Evolutionary conservation across 2,329 filamentous ascomycete species (phyloP).

Genomic region (Xylariaceae sp.): DNA sequence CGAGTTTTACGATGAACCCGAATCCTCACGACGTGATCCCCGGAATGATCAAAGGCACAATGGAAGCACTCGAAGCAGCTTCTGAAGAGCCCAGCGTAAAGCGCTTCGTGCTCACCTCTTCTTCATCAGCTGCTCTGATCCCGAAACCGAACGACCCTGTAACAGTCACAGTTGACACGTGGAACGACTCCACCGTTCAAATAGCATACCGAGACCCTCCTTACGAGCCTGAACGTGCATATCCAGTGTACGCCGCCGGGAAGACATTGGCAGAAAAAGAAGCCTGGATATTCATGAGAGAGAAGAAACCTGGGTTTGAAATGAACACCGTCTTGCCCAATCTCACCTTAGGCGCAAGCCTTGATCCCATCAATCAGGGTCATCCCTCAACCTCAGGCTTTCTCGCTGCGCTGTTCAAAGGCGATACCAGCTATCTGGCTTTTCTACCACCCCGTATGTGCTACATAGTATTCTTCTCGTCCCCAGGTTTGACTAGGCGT

Average conservation of each 20-base stretch:
- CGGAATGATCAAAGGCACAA: slow-evolving; percentile 5
- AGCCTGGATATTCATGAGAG: slow-evolving; percentile 19
- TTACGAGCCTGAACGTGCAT: slow-evolving; percentile 8
- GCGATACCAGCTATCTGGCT: slow-evolving; percentile 4
- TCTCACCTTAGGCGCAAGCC: slow-evolving; percentile 19
- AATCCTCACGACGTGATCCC: slow-evolving; percentile 18
- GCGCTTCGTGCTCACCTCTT: slow-evolving; percentile 24
- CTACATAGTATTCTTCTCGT: neutral
- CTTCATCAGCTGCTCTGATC: slow-evolving; percentile 12
- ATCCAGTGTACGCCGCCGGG: slow-evolving; percentile 18
- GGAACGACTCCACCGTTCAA: slow-evolving; percentile 18
- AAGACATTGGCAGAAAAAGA: slow-evolving; percentile 20
- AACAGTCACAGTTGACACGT: slow-evolving; percentile 16
- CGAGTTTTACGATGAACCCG: slow-evolving; percentile 12
- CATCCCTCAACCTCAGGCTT: slow-evolving; percentile 11
- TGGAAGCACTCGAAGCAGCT: slow-evolving; percentile 15
- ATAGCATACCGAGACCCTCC: slow-evolving; percentile 17
- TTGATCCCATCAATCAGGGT: slow-evolving; percentile 17
- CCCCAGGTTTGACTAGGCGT: neutral
- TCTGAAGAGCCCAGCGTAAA: slow-evolving; percentile 16
- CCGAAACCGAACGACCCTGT: slow-evolving; percentile 12
- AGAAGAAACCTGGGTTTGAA: slow-evolving; percentile 17
- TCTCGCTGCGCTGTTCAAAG: slow-evolving; percentile 13
- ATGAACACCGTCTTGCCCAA: slow-evolving; percentile 23
- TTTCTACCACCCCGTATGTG: slow-evolving; percentile 14